These are phyloP conservation scores for Fonsecaea pugnacius DNA, from an alignment of 2,329 filamentous ascomycete species.

Conservation along the genomic window DNA sequence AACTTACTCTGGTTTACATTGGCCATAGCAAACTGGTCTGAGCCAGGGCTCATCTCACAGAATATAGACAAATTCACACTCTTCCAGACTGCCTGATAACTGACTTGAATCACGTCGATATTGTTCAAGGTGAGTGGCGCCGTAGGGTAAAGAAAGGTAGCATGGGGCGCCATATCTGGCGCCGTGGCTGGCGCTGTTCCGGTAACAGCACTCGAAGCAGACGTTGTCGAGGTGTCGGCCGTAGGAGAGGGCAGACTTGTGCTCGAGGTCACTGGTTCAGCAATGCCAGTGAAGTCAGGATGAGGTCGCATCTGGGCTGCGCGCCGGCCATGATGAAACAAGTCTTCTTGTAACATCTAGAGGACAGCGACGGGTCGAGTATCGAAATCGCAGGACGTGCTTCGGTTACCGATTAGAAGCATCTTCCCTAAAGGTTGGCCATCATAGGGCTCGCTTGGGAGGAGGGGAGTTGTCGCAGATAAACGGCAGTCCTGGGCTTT, in stretches of 20 bases:
- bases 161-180: constrained; percentile 14
- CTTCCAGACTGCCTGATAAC: constrained; percentile 25
- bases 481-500: neutral
- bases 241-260: constrained; percentile 3
- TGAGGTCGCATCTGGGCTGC: constrained; percentile 13
- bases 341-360: constrained; percentile 20
- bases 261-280: constrained; percentile 1
- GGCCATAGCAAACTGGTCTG: constrained; percentile 21
- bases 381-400: constrained; percentile 12
- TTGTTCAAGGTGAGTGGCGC: constrained; percentile 26
- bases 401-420: constrained; percentile 8
- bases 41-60: constrained; percentile 21
- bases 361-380: constrained; percentile 1
- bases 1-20: constrained; percentile 20
- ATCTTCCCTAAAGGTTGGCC: constrained; percentile 8
- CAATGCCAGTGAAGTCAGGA: neutral
- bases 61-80: constrained; percentile 27
- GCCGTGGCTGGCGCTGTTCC: constrained; percentile 1
- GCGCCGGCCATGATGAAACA: constrained; percentile 25
- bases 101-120: constrained; percentile 28
- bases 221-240: constrained; percentile 1
- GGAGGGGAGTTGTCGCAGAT: constrained; percentile 16
- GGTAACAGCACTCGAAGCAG: neutral
- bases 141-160: constrained; percentile 29
- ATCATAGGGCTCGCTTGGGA: constrained; percentile 10